phyloP scores from a whole-genome alignment of 2,329 filamentous ascomycete genomes.

The Ascochyta koolunga region DNA sequence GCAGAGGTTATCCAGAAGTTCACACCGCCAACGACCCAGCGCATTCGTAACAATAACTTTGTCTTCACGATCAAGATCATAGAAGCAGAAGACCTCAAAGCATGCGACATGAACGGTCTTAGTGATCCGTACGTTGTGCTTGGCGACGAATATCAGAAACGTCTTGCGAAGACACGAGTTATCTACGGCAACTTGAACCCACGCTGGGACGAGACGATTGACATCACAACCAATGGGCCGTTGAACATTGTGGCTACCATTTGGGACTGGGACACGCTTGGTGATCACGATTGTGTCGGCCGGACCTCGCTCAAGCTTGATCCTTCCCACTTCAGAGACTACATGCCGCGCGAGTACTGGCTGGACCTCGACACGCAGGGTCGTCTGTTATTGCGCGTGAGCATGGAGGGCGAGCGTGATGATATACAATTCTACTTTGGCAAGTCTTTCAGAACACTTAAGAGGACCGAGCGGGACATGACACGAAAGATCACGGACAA shows the following conservation, averaged over 20 bases:
- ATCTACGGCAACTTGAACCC: slow-evolving; percentile 91
- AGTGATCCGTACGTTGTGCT: slow-evolving; percentile 98
- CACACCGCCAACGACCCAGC: slow-evolving; percentile 72
- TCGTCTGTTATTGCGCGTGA: slow-evolving; percentile 84
- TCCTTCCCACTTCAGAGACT: slow-evolving; percentile 95
- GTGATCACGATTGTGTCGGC: slow-evolving; percentile 96
- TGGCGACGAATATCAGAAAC: slow-evolving; percentile 96
- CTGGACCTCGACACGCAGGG: slow-evolving; percentile 96
- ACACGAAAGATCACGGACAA: slow-evolving; percentile 98
- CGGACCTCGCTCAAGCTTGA: slow-evolving; percentile 98
- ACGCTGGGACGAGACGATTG: slow-evolving; percentile 95
- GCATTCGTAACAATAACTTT: slow-evolving; percentile 78
- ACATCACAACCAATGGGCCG: slow-evolving; percentile 89
- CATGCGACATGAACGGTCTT: slow-evolving; percentile 92
- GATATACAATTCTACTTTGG: slow-evolving; percentile 99
- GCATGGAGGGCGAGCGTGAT: slow-evolving; percentile 98
- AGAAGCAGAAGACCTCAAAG: slow-evolving; percentile 95
- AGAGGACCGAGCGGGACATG: slow-evolving; percentile 97
- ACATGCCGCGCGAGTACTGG: slow-evolving; percentile 95
- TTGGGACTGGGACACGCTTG: slow-evolving; percentile 97
- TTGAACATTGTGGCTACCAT: slow-evolving; percentile 96
- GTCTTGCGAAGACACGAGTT: slow-evolving; percentile 90
- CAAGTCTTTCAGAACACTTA: slow-evolving; percentile 92
- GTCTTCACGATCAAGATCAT: slow-evolving; percentile 99
- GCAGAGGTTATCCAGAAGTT: slow-evolving; percentile 79